Conservation (phyloP, 139 green algal species). For the Ulvella scutata region DNA sequence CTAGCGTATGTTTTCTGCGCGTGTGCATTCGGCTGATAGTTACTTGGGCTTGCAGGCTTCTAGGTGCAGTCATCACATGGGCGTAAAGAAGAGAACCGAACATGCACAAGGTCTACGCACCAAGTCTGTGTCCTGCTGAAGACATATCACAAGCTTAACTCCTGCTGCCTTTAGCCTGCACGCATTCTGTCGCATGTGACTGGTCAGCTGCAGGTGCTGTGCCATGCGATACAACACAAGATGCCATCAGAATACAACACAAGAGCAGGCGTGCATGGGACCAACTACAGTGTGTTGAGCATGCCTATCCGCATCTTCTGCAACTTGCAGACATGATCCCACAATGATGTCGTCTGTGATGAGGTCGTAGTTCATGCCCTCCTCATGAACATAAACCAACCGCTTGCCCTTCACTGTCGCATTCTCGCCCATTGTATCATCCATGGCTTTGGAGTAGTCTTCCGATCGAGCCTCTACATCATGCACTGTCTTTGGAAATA, state of each 20-base stretch:
- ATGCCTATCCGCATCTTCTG: constrained; percentile 51
- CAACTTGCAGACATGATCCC: constrained; percentile 72
- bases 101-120: too few relatives aligned
- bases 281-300: background rate
- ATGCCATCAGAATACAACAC: too few relatives aligned
- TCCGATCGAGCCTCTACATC: constrained; percentile 32
- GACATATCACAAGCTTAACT: constrained; percentile 61
- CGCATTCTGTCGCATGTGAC: too few relatives aligned
- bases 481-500: too few relatives aligned
- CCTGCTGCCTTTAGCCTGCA: constrained; percentile 43
- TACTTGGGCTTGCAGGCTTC: too few relatives aligned
- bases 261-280: background rate
- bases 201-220: too few relatives aligned
- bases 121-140: constrained; percentile 83
- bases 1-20: too few relatives aligned
- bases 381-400: constrained; percentile 72
- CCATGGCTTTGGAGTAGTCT: constrained; percentile 71
- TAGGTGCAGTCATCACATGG: too few relatives aligned
- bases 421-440: constrained; percentile 68
- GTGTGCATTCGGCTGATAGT: too few relatives aligned
- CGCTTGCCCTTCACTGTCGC: too few relatives aligned
- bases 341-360: constrained; percentile 84
- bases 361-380: constrained; percentile 78
- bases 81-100: too few relatives aligned
- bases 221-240: too few relatives aligned